Evolutionary conservation across 352 stramenopile species (phyloP).

Genomic region (Globisporangium nunn): DNA sequence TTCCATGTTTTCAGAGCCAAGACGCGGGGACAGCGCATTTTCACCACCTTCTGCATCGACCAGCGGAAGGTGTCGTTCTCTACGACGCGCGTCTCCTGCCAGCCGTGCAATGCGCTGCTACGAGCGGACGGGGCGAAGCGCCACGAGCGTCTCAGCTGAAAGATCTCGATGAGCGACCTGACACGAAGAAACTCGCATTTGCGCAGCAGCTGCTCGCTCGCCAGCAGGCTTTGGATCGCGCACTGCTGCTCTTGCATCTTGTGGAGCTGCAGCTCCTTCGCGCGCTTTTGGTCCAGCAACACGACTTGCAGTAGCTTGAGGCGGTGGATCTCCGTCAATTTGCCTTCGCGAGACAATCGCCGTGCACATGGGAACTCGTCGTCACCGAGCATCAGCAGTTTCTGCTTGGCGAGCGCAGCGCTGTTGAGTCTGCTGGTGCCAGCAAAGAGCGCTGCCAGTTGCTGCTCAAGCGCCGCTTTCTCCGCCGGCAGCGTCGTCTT

Average conservation of each 20-base stretch:
- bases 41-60: constrained; percentile 5
- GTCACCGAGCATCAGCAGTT: neutral
- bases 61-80: constrained; percentile 3
- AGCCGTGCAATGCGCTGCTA: neutral
- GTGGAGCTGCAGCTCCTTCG: neutral
- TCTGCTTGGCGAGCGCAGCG: neutral
- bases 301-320: neutral
- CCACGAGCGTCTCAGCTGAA: neutral
- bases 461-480: neutral
- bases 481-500: neutral
- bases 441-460: neutral
- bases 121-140: neutral
- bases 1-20: neutral
- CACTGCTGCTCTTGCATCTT: neutral
- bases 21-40: neutral
- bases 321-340: neutral
- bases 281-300: neutral
- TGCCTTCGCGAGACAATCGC: neutral
- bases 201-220: neutral
- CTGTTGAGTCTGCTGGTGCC: neutral
- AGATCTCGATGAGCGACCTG: neutral
- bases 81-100: neutral
- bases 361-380: neutral
- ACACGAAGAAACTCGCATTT: neutral
- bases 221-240: neutral